Evolutionary conservation across 179 eudicot species (phyloP).

Genomic region (Spergularia azorica): DNA sequence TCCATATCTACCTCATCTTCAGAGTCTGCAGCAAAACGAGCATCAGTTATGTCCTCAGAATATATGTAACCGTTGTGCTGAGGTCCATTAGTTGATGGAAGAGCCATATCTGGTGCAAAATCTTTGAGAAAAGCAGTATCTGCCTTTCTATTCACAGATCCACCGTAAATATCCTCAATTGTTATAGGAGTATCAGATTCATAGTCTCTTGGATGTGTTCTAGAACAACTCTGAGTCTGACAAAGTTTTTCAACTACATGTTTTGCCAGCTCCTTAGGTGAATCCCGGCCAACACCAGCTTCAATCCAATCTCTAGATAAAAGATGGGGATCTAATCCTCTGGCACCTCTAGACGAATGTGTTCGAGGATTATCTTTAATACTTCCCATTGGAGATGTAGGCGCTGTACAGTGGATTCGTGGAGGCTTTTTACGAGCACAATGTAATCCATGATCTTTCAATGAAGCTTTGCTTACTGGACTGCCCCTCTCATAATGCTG

Average conservation of each 20-base stretch:
- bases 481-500: slow-evolving; percentile 50
- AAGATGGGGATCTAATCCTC: slow-evolving; percentile 40
- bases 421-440: slow-evolving; percentile 57
- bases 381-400: slow-evolving; percentile 55
- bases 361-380: slow-evolving; percentile 55
- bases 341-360: slow-evolving; percentile 55
- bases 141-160: slow-evolving; percentile 36
- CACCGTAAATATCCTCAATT: slow-evolving; percentile 71
- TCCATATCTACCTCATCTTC: slow-evolving; percentile 47
- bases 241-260: slow-evolving; percentile 83
- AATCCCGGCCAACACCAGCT: slow-evolving; percentile 51
- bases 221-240: slow-evolving; percentile 44
- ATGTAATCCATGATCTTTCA: slow-evolving; percentile 34
- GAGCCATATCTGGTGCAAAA: slow-evolving; percentile 13
- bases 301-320: slow-evolving; percentile 56
- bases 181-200: slow-evolving; percentile 70
- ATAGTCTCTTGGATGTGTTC: slow-evolving; percentile 40
- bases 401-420: slow-evolving; percentile 49
- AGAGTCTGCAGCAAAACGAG: slow-evolving; percentile 12
- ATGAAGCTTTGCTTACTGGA: slow-evolving; percentile 31
- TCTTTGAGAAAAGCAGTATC: slow-evolving; percentile 28
- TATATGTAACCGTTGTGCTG: slow-evolving; percentile 25
- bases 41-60: slow-evolving; percentile 27
- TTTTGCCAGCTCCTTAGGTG: slow-evolving; percentile 78
- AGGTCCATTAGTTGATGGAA: slow-evolving; percentile 28